phyloP scores from a whole-genome alignment of 2,329 filamentous ascomycete genomes.

The Claviceps fusiformis region DNA sequence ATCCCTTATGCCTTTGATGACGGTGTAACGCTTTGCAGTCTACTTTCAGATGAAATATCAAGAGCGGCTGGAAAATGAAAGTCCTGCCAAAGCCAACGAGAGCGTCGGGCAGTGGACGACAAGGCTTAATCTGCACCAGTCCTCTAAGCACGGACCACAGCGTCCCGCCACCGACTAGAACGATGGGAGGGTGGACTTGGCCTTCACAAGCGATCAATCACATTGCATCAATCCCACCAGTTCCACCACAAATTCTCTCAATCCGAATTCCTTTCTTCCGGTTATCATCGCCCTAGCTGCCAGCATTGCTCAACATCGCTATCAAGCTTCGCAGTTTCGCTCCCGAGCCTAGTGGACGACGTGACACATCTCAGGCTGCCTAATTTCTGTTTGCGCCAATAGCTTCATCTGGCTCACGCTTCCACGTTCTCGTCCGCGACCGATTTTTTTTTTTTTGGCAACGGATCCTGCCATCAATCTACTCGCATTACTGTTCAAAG shows the following conservation, averaged over 20 bases:
- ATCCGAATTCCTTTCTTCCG: background rate
- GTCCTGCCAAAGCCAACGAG: background rate
- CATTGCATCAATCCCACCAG: background rate
- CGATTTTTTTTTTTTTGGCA: background rate
- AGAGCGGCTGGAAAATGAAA: background rate
- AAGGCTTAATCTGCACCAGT: background rate
- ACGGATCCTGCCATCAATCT: background rate
- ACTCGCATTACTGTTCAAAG: background rate
- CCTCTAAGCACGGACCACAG: background rate
- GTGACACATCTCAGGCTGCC: background rate
- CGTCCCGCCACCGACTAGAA: background rate
- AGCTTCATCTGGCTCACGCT: background rate
- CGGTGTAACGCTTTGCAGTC: background rate
- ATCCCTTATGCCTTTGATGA: background rate
- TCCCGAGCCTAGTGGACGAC: background rate
- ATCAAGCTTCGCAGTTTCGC: background rate
- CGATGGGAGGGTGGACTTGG: background rate
- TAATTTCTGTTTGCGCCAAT: background rate
- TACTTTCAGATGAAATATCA: too few species aligned
- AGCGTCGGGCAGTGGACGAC: background rate
- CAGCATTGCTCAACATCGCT: background rate
- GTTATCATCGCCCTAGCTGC: background rate
- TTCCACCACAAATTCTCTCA: conserved; percentile 8
- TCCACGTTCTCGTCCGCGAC: background rate
- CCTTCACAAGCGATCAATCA: background rate